Base-by-base conservation (phyloP, 2,329 filamentous ascomycete genomes). In the Aureobasidium sp. region DNA sequence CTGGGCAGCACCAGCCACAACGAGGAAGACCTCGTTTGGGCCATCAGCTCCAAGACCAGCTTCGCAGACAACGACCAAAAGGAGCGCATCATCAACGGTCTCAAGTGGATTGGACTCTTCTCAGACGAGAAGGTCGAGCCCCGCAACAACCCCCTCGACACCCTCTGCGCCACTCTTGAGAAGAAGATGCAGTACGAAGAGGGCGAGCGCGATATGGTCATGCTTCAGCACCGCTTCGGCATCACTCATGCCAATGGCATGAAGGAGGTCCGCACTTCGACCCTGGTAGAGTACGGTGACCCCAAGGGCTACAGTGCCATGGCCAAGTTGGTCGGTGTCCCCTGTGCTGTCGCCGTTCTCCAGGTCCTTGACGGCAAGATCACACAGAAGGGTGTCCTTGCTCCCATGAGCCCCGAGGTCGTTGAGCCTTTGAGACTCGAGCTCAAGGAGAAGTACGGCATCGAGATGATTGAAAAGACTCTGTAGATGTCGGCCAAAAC, bases 101-200 rank as follows among this genome's bases (percentile, higher is more conserved):
- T 94, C 39, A 81, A 83, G 67, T 94, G 90, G 90, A 80, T 88
- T 67, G 82, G 82, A 27, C 71, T 85, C 65, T 88, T 91, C 78
- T 87, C 84, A 47, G 82, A 86, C 67, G 82, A 84, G 71, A 78
- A 84, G 73, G 91, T 88, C 71, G 87, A 78, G 6, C 87, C 90
- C 32, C 80, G 85, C 62, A 88, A 86, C 61, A 96, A 90, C 79
- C 88, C 91, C 4, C 83, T 96, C 27, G 92, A 96, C 75, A 93
- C 89, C n/a, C 85, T 96, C 42, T 96, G 91, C 78, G 90, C 90
- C 36, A 89, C 86, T 3, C 84, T 96, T 34, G 91, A 96, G 81
- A 79, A 89, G 81, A 96, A 95, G 85, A 95, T 96, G 90, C 84
- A 89, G 76, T 96, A 87, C 75, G 88, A 84, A 71, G 80, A 88